Conservation (phyloP, 768 basidiomycete genomes). For the Fibroporia radiculosa region DNA sequence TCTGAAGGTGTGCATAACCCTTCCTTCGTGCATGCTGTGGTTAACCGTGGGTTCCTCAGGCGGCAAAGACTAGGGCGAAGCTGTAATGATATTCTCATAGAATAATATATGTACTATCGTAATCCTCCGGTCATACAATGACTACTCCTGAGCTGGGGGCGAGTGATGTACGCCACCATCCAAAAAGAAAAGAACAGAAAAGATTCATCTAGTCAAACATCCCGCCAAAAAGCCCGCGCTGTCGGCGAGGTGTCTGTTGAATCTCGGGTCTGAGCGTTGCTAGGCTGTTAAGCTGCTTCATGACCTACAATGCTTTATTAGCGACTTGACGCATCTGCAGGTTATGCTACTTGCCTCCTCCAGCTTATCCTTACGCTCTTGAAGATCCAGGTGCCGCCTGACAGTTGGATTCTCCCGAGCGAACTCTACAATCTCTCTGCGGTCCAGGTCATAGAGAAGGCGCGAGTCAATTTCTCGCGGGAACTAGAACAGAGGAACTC, state of each 20-base stretch:
- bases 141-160: constrained; percentile 1
- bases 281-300: constrained; percentile 90
- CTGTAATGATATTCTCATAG: constrained; percentile 5
- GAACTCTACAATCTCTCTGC: constrained; percentile 82
- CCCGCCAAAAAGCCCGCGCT: constrained; percentile 71
- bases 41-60: constrained; percentile 1
- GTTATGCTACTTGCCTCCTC: constrained; percentile 60
- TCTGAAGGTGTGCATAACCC: constrained; percentile 49
- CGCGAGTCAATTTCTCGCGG: constrained; percentile 96
- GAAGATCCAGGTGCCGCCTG: constrained; percentile 81
- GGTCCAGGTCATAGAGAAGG: constrained; percentile 87
- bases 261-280: constrained; percentile 83
- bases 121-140: background rate
- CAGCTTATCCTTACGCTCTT: constrained; percentile 95
- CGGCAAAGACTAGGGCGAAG: constrained; percentile 18
- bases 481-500: too few species aligned
- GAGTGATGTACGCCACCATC: background rate
- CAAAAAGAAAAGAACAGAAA: background rate
- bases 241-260: constrained; percentile 63
- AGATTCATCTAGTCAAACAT: constrained; percentile 41
- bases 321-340: background rate
- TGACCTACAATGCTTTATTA: constrained; percentile 46
- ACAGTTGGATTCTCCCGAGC: constrained; percentile 94
- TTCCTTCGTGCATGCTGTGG: background rate
- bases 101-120: constrained; percentile 1